Base-by-base conservation (phyloP, 129 eudicot genomes). In the Chrysanthemum lavandulifolium region DNA sequence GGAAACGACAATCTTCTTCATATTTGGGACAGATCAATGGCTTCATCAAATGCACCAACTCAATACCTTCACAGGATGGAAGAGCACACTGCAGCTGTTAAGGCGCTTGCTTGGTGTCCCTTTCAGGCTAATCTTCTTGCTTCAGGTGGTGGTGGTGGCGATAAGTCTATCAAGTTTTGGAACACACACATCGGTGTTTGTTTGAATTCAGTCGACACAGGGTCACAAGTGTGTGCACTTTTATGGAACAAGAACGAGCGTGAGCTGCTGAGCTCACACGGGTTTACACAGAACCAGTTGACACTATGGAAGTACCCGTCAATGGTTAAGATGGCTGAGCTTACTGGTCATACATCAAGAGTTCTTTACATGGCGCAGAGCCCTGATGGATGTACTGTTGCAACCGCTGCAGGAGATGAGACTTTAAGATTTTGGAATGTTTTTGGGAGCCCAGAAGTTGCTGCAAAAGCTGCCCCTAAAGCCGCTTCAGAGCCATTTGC, bases 31-130 rank as follows among this genome's bases (percentile, higher is more conserved):
- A 64, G 89, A 47, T 87, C 96, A 2, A 53, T 54, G 80, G 92
- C 21, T 0, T 19, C 21, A 19, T 19, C 21, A 19, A 19, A 19
- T 19, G 21, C 89, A 5, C 77, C 91, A 1, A 86, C 87, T 3
- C 91, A 90, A 64, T 90, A 80, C 81, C 93, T 94, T 60, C 96
- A 94, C 85, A 76, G 97, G 85, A 86, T 94, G 2, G 91, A 90
- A 78, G 97, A 90, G 29, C 99, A 94, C 59, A 88, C 96, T 0
- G 97, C 99, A 15, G 99, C 99, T 0, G 97, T 94, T 2, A 94
- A 88, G 75, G 99, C 97, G 13, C 93, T 94, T 3, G 97, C 99
- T 3, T 94, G 99, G 99, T 94, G 99, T 52, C 99, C 97, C 2
- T 94, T 90, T 72, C 96, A 94, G 77, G 80, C 83, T 0, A 90